Conservation (phyloP, 345 rosid genomes). For the Limnanthes douglasii region DNA sequence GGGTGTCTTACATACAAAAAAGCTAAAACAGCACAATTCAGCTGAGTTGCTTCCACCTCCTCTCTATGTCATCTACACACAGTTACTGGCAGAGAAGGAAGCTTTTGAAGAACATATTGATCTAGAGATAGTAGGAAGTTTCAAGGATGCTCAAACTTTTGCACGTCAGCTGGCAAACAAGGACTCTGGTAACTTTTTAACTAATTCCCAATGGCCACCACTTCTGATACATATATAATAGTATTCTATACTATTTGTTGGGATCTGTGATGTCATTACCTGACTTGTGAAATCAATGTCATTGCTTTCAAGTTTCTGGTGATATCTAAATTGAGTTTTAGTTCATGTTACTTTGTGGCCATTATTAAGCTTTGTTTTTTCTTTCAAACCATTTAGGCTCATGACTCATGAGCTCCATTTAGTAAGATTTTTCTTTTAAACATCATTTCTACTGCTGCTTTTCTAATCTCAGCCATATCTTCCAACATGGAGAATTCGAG, state of each 20-base stretch:
- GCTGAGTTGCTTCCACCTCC: constrained; percentile 95
- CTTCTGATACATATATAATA: neutral
- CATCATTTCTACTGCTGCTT: constrained; percentile 1
- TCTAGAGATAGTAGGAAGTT: constrained; percentile 59
- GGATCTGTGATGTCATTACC: no score
- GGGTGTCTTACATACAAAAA: constrained; percentile 54
- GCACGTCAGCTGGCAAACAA: constrained; percentile 61
- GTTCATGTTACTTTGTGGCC: no score
- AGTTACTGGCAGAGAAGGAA: constrained; percentile 69
- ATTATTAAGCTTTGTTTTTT: no score
- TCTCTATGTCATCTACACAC: constrained; percentile 69
- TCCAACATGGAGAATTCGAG: constrained; percentile 36
- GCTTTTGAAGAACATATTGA: constrained; percentile 73
- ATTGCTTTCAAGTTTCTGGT: no score
- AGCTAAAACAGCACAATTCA: constrained; percentile 57
- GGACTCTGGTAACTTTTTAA: constrained; percentile 32
- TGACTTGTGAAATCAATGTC: no score
- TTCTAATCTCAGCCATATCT: constrained; percentile 30
- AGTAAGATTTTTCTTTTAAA: neutral
- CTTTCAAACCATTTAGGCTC: no score
- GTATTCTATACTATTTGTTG: neutral
- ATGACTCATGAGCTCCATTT: no score
- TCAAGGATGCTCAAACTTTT: constrained; percentile 63
- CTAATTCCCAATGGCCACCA: neutral
- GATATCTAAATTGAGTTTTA: no score